Evolutionary conservation across 2,329 filamentous ascomycete genomes (phyloP).

Genomic region (Colletotrichum sp.): DNA sequence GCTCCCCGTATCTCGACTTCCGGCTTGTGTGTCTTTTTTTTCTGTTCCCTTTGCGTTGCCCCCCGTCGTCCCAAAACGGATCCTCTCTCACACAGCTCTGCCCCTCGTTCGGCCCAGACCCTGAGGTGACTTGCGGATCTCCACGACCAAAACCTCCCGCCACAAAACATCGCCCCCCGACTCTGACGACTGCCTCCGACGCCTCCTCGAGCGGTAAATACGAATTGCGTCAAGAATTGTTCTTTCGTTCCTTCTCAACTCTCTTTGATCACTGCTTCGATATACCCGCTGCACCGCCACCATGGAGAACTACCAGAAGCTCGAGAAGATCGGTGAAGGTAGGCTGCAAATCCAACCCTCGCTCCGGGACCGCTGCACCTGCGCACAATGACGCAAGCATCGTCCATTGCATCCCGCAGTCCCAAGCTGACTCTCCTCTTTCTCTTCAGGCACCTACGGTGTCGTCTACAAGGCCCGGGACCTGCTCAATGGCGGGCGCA

Average conservation of each 20-base stretch:
- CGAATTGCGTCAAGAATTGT: neutral
- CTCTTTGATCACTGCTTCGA: neutral
- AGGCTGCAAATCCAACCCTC: conserved; percentile 33
- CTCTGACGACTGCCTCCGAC: neutral
- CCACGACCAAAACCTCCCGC: conserved; percentile 1
- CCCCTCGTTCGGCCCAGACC: conserved; percentile 16
- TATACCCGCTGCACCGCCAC: neutral
- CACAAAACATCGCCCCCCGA: neutral
- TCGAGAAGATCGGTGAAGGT: conserved; percentile 98
- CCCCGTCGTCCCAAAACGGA: conserved; percentile 1
- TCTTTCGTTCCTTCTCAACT: neutral
- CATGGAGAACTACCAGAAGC: conserved; percentile 97
- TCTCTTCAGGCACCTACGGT: conserved; percentile 81
- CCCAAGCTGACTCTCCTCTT: neutral
- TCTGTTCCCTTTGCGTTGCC: neutral
- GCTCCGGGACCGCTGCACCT: neutral
- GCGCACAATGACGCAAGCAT: neutral
- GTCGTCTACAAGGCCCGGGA: conserved; percentile 95
- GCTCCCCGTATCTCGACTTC: conserved; percentile 9
- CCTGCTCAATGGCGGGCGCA: conserved; percentile 79
- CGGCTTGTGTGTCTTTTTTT: neutral
- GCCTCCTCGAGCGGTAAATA: neutral
- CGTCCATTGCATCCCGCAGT: neutral
- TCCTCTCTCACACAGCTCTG: neutral
- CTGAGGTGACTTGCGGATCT: conserved; percentile 3